Conservation (phyloP, 352 stramenopile species). For the Phytopythium sindhum region DNA sequence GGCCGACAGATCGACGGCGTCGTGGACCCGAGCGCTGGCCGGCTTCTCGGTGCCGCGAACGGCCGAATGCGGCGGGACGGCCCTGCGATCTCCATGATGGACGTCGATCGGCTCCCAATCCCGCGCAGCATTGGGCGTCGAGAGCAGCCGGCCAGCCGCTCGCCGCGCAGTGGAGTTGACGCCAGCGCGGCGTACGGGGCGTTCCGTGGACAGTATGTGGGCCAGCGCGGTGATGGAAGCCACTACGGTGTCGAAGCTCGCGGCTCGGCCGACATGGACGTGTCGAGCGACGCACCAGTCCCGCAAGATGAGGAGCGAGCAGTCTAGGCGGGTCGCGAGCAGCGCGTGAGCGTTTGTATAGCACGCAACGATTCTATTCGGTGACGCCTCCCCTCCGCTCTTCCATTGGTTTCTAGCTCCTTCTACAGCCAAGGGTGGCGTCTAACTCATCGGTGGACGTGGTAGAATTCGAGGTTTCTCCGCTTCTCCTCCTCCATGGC, state of each 20-base stretch:
- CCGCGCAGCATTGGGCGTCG: slow-evolving; percentile 10
- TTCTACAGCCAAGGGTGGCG: too few relatives aligned
- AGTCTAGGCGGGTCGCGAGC: not conserved
- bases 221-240: slow-evolving; percentile 14
- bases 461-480: slow-evolving; percentile 70
- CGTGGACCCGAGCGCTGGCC: not conserved
- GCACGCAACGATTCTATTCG: not conserved
- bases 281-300: not conserved
- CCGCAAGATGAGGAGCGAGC: not conserved
- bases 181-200: not conserved
- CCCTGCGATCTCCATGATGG: slow-evolving; percentile 61
- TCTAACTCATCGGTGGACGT: slow-evolving; percentile 31
- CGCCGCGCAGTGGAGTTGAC: slow-evolving; percentile 5
- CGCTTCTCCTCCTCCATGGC: slow-evolving; percentile 49
- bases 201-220: slow-evolving; percentile 13
- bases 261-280: slow-evolving; percentile 13
- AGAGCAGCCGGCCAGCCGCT: slow-evolving; percentile 18
- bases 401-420: not conserved
- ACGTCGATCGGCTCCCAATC: slow-evolving; percentile 50
- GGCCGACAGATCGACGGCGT: not conserved
- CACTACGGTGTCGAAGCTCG: slow-evolving; percentile 14
- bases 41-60: slow-evolving; percentile 19
- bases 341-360: slow-evolving; percentile 3
- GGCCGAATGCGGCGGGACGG: slow-evolving; percentile 15
- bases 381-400: not conserved